Percentiles rank a stretch among this genome's conserved stretches.
Conservation (phyloP, 2,329 filamentous ascomycete genomes). For the Tolypocladium sp. region DNA sequence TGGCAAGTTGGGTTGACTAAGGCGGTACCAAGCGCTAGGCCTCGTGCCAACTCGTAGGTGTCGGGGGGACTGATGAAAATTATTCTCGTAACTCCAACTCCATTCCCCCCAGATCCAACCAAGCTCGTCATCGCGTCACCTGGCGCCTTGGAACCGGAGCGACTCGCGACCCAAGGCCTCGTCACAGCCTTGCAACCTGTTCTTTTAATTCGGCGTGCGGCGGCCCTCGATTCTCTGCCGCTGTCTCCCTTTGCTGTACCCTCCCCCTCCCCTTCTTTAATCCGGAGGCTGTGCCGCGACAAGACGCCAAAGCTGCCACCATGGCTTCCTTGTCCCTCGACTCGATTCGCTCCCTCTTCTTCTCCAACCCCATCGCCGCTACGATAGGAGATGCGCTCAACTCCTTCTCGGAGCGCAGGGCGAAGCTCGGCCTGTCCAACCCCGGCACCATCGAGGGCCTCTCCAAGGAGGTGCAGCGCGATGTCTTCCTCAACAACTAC, state of each 20-base stretch:
- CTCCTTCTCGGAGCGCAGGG: slow-evolving; percentile 77
- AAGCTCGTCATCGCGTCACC: slow-evolving; percentile 21
- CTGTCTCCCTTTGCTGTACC: background rate
- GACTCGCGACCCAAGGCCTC: slow-evolving; percentile 13
- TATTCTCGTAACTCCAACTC: slow-evolving; percentile 23
- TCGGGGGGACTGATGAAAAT: slow-evolving; percentile 21
- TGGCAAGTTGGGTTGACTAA: background rate
- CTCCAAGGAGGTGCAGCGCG: slow-evolving; percentile 85
- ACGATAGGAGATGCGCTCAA: slow-evolving; percentile 69
- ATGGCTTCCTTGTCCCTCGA: slow-evolving; percentile 44
- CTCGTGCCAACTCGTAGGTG: background rate
- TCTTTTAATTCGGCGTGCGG: background rate
- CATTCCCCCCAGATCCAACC: slow-evolving; percentile 12
- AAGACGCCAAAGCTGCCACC: slow-evolving; percentile 17
- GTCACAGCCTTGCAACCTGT: slow-evolving; percentile 10
- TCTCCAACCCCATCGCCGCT: slow-evolving; percentile 63
- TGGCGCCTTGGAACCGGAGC: slow-evolving; percentile 16
- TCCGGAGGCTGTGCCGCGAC: slow-evolving; percentile 14
- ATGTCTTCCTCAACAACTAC: slow-evolving; percentile 92
- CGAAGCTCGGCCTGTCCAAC: slow-evolving; percentile 80
- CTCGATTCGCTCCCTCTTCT: slow-evolving; percentile 53
- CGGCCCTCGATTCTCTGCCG: background rate
- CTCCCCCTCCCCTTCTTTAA: background rate
- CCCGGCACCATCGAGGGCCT: slow-evolving; percentile 88
- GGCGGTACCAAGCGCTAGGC: background rate